These are phyloP conservation scores for Ophiostoma fasciatum DNA, from an alignment of 2,329 filamentous ascomycete species.

Conservation along the genomic window DNA sequence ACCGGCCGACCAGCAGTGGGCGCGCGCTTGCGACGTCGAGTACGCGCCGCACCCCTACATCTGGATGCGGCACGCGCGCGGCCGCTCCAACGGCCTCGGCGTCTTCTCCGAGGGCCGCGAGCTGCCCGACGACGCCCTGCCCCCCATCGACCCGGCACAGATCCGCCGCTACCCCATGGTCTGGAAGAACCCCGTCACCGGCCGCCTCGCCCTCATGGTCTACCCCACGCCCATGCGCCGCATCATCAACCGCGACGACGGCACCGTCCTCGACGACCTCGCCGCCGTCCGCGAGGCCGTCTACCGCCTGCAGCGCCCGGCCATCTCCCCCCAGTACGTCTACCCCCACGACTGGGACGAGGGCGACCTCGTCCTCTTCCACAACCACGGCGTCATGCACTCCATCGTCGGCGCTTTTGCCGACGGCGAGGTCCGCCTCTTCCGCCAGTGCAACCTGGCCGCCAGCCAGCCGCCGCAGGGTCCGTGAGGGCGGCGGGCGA, in stretches of 20 bases:
- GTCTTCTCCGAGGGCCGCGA: conserved; percentile 41
- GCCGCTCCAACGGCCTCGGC: conserved; percentile 53
- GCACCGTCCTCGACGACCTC: conserved; percentile 54
- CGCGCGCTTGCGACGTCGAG: conserved; percentile 48
- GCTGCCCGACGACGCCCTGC: conserved; percentile 41
- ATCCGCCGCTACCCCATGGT: conserved; percentile 63
- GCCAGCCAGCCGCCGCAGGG: conserved; percentile 26
- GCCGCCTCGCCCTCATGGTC: conserved; percentile 54
- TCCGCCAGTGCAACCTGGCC: conserved; percentile 70
- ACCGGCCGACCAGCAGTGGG: conserved; percentile 50
- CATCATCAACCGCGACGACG: conserved; percentile 54
- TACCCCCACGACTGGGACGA: conserved; percentile 67
- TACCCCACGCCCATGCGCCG: conserved; percentile 46
- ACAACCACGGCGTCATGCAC: conserved; percentile 63
- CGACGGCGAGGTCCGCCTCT: conserved; percentile 58
- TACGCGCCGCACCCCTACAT: conserved; percentile 70
- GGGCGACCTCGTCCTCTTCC: conserved; percentile 63
- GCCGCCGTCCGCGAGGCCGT: conserved; percentile 51
- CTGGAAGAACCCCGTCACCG: conserved; percentile 61
- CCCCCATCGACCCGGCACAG: conserved; percentile 47
- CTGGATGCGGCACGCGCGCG: conserved; percentile 59
- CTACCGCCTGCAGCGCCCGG: conserved; percentile 54
- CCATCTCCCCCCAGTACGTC: conserved; percentile 51
- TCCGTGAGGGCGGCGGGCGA: background rate
- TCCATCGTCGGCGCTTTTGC: conserved; percentile 62